A percentile compares a stretch with the other conserved stretches of the same genome.
phyloP scores from a whole-genome alignment of 2,329 filamentous ascomycete species.

The Aspergillus persii region DNA sequence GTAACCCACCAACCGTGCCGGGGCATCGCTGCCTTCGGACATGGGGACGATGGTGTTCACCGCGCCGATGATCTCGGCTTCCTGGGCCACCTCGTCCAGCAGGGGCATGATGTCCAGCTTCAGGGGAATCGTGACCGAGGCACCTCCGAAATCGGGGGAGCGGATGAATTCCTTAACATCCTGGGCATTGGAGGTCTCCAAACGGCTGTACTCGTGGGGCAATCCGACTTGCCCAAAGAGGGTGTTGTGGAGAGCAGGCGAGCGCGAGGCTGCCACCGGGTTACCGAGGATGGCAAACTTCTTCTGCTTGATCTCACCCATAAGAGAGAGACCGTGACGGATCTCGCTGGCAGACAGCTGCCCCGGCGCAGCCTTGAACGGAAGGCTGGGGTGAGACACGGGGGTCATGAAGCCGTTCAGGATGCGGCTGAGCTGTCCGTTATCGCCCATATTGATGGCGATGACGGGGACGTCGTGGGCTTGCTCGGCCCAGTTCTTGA shows the following conservation, averaged over 20 bases:
- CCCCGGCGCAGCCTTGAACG: conserved; percentile 89
- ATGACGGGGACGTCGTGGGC: conserved; percentile 82
- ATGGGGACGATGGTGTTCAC: conserved; percentile 87
- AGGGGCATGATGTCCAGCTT: conserved; percentile 84
- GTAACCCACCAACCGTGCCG: conserved; percentile 67
- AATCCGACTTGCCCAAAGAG: conserved; percentile 75
- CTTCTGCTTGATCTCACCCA: conserved; percentile 73
- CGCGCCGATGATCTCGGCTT: conserved; percentile 81
- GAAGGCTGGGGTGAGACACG: conserved; percentile 84
- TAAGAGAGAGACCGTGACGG: conserved; percentile 69
- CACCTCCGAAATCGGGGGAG: conserved; percentile 77
- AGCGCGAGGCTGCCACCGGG: conserved; percentile 78
- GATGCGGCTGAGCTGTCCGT: conserved; percentile 85
- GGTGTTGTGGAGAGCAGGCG: conserved; percentile 84
- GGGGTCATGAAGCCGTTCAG: conserved; percentile 92
- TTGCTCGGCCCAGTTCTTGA: conserved; percentile 72
- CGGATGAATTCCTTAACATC: conserved; percentile 66
- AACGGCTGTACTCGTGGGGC: conserved; percentile 74
- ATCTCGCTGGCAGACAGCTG: conserved; percentile 91
- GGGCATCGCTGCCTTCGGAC: conserved; percentile 41
- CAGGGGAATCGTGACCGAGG: conserved; percentile 91
- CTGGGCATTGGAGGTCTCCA: conserved; percentile 68
- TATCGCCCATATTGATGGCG: conserved; percentile 89
- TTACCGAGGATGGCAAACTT: conserved; percentile 86
- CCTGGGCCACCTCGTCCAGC: conserved; percentile 74